Conservation (phyloP, 192 early-diverging fungal genomes). For the Phycomyces blakesleeanus region DNA sequence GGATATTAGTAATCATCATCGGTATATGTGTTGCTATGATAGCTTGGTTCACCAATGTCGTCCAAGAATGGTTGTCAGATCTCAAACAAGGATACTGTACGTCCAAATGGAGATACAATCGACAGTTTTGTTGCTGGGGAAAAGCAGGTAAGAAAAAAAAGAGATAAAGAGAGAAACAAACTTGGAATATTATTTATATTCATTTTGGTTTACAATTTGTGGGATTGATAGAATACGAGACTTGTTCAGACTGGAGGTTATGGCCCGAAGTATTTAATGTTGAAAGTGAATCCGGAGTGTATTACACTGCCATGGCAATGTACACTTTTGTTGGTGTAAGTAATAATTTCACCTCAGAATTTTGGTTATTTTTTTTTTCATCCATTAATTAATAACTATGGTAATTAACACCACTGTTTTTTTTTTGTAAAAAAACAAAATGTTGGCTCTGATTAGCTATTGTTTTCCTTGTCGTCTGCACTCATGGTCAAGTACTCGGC, state of each 20-base stretch:
- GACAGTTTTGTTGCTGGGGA: conserved; percentile 76
- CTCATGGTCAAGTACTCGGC: conserved; percentile 58
- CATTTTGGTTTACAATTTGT: too few species aligned
- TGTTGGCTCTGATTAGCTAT: too few species aligned
- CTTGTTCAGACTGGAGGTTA: conserved; percentile 51
- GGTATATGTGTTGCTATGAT: conserved; percentile 57
- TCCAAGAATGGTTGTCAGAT: conserved; percentile 79
- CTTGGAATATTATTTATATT: too few species aligned
- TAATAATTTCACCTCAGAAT: too few species aligned
- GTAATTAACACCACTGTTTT: too few species aligned
- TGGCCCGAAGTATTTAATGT: conserved; percentile 45
- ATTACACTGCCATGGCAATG: conserved; percentile 32
- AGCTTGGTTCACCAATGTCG: conserved; percentile 70
- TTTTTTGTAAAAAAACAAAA: too few species aligned
- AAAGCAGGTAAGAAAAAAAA: conserved; percentile 56
- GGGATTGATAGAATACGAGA: conserved; percentile 20
- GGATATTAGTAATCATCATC: conserved; percentile 78
- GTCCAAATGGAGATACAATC: conserved; percentile 71
- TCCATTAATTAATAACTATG: too few species aligned
- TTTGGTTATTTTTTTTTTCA: conserved; percentile 1
- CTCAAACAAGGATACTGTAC: conserved; percentile 80
- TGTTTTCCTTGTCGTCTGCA: conserved; percentile 58
- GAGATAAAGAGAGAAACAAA: too few species aligned
- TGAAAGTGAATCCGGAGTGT: conserved; percentile 3
- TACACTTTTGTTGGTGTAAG: conserved; percentile 44